phyloP scores from a whole-genome alignment of 139 green algal genomes.

The Medakamo hakoo region DNA sequence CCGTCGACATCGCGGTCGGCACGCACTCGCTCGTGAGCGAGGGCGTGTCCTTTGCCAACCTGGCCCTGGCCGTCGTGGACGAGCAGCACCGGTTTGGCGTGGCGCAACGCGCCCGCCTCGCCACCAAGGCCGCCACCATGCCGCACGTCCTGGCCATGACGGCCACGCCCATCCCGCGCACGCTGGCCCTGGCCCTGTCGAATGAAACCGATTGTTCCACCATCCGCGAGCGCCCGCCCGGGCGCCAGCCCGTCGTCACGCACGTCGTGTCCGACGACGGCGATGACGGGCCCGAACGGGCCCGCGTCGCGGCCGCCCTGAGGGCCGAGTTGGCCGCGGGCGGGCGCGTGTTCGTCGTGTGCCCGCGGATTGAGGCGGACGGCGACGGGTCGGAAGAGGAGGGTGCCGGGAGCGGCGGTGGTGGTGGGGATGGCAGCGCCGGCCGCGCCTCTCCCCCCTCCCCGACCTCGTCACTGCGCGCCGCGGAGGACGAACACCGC shows the following conservation, averaged over 20 bases:
- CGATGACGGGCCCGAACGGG: slow-evolving; percentile 1
- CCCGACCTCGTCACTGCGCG: slow-evolving; percentile 1
- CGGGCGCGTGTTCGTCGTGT: slow-evolving; percentile 32
- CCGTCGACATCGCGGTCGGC: slow-evolving; percentile 51
- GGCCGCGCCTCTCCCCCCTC: no score
- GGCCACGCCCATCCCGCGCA: slow-evolving; percentile 91
- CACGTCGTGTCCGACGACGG: slow-evolving; percentile 24
- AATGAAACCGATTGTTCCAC: slow-evolving; percentile 28
- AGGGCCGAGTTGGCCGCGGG: slow-evolving; percentile 33
- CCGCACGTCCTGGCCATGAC: slow-evolving; percentile 88
- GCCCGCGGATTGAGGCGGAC: slow-evolving; percentile 29
- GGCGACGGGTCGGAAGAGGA: background rate
- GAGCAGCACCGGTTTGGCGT: slow-evolving; percentile 95
- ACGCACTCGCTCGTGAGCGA: slow-evolving; percentile 67
- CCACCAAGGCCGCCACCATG: slow-evolving; percentile 18
- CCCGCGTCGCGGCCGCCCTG: slow-evolving; percentile 28
- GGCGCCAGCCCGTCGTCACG: slow-evolving; percentile 36
- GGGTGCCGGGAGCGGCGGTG: slow-evolving; percentile 9
- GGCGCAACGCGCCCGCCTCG: slow-evolving; percentile 51
- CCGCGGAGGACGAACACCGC: slow-evolving; percentile 23
- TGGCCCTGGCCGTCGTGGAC: slow-evolving; percentile 83
- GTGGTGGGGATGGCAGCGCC: slow-evolving; percentile 5
- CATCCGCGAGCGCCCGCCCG: slow-evolving; percentile 55
- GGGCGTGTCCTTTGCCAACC: slow-evolving; percentile 32
- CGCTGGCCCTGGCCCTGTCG: slow-evolving; percentile 56